phyloP scores from a whole-genome alignment of 2,329 filamentous ascomycete species.

The Aspergillus texensis region DNA sequence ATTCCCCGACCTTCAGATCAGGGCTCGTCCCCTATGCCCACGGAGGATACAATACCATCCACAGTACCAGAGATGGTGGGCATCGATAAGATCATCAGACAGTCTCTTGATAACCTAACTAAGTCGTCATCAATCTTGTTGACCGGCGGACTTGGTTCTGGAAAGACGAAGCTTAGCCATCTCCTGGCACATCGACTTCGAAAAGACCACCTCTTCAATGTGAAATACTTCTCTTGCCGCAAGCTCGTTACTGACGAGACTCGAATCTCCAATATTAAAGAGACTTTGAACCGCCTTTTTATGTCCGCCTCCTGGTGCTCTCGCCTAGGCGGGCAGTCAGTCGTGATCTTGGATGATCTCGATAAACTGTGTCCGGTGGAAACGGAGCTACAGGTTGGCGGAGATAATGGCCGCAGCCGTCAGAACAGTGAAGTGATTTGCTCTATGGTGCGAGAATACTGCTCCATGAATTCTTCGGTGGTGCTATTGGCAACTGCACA shows the following conservation, averaged over 20 bases:
- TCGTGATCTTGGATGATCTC: conserved; percentile 89
- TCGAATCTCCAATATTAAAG: conserved; percentile 85
- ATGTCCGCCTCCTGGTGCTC: conserved; percentile 91
- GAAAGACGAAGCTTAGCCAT: conserved; percentile 81
- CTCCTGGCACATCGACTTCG: conserved; percentile 74
- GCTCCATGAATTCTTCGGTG: conserved; percentile 75
- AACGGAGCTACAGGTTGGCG: conserved; percentile 90
- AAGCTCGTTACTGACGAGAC: conserved; percentile 90
- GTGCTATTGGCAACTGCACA: conserved; percentile 89
- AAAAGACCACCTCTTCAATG: conserved; percentile 74
- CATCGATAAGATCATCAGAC: conserved; percentile 74
- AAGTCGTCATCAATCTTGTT: conserved; percentile 88
- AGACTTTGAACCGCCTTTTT: conserved; percentile 80
- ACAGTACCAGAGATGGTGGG: conserved; percentile 71
- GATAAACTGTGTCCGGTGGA: conserved; percentile 92
- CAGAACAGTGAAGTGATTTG: conserved; percentile 90
- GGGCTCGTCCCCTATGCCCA: conserved; percentile 42
- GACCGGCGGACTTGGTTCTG: conserved; percentile 85
- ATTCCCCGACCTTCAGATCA: conserved; percentile 65
- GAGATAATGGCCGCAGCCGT: conserved; percentile 88
- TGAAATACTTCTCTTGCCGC: conserved; percentile 82
- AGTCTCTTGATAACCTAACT: conserved; percentile 74
- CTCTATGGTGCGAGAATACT: conserved; percentile 81
- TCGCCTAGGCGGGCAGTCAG: conserved; percentile 75
- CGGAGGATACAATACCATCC: conserved; percentile 59